Conservation (phyloP, 2,329 filamentous ascomycete species). For the Diaporthe velutina region DNA sequence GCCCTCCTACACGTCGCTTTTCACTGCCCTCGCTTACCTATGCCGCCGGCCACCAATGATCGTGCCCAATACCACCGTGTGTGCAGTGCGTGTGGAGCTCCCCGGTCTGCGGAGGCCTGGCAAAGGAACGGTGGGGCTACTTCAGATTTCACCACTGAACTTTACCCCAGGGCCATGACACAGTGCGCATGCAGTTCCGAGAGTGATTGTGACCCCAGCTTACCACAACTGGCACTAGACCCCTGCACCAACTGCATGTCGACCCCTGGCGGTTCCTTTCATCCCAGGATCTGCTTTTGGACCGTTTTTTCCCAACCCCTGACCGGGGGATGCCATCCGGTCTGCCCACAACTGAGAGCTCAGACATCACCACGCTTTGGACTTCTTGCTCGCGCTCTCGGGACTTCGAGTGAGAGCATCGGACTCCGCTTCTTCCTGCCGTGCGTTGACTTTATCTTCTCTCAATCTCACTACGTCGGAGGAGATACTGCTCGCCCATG, state of each 20-base stretch:
- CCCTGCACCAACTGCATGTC: conserved; percentile 14
- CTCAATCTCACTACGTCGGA: background rate
- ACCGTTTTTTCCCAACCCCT: conserved; percentile 13
- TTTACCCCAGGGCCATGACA: background rate
- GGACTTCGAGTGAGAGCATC: background rate
- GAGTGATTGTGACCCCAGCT: background rate
- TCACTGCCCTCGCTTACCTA: too few species aligned
- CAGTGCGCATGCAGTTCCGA: background rate
- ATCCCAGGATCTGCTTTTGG: background rate
- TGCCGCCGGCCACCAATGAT: background rate
- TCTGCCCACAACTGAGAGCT: conserved; percentile 3
- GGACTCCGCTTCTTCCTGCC: background rate
- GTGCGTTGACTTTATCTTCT: background rate
- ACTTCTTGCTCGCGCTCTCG: background rate
- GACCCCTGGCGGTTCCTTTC: background rate
- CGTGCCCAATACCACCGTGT: background rate
- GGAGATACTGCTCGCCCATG: background rate
- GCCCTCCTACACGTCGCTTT: background rate
- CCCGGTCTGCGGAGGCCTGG: background rate
- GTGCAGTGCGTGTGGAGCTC: background rate
- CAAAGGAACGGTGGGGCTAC: conserved; percentile 5
- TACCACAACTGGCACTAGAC: background rate
- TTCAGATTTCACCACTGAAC: conserved; percentile 3
- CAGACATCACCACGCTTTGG: background rate
- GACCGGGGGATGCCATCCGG: conserved; percentile 8